Percentiles rank a stretch among this genome's conserved stretches.
phyloP scores from a whole-genome alignment of 2,329 filamentous ascomycete genomes.

The Tolypocladium cylindrosporum region DNA sequence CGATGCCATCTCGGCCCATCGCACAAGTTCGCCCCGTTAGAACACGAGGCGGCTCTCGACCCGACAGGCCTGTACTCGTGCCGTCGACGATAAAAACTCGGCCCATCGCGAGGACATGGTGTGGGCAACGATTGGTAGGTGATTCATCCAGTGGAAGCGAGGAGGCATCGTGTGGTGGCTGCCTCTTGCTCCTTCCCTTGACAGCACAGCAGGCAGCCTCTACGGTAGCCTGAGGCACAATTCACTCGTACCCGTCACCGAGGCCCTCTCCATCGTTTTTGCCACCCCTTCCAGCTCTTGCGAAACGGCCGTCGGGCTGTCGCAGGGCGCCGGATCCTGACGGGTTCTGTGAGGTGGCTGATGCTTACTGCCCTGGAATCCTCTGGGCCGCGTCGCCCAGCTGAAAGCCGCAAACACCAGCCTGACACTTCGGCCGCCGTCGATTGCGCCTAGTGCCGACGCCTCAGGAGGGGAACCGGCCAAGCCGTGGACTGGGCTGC shows the following conservation, averaged over 20 bases:
- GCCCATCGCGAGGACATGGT: neutral
- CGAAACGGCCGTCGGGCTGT: neutral
- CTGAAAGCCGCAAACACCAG: neutral
- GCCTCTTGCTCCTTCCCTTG: neutral
- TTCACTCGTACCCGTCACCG: neutral
- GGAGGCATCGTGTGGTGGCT: neutral
- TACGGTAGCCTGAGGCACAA: neutral
- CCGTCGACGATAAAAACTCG: neutral
- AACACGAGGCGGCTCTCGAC: neutral
- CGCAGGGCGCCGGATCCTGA: neutral
- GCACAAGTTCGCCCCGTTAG: neutral
- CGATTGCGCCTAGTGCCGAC: neutral
- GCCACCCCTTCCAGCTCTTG: neutral
- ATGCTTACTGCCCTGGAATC: neutral
- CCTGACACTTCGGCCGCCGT: neutral
- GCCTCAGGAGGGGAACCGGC: neutral
- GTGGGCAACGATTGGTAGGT: neutral
- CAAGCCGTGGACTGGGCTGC: neutral
- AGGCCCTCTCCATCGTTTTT: neutral
- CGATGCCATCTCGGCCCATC: neutral
- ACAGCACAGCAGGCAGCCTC: neutral
- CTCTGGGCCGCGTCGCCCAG: neutral
- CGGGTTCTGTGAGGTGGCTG: neutral
- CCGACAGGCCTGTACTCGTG: neutral
- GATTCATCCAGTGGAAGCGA: neutral